These are phyloP conservation scores for Schizophyllum amplum DNA, from an alignment of 1,284 basidiomycete genomes.

Conservation along the genomic window DNA sequence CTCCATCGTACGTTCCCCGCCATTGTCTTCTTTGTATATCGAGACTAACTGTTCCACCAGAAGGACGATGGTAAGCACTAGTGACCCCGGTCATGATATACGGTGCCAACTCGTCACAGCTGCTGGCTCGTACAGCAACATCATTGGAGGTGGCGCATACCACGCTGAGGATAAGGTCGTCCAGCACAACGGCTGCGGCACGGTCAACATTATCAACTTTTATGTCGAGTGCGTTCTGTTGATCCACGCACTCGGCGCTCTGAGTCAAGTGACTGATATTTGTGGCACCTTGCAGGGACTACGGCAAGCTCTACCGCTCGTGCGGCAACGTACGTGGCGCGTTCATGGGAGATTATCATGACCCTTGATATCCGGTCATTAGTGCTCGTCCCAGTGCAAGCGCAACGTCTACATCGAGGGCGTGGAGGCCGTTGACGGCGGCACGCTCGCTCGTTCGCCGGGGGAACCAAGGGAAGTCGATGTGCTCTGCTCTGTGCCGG, in stretches of 20 bases:
- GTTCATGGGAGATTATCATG: not conserved
- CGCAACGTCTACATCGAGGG: not conserved
- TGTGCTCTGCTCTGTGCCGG: no score
- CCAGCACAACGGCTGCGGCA: slow-evolving; percentile 14
- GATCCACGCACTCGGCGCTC: no score
- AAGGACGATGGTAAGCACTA: not conserved
- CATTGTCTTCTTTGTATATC: not conserved
- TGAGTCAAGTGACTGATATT: no score
- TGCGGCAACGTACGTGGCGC: slow-evolving; percentile 7
- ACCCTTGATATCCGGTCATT: not conserved
- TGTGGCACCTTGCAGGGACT: slow-evolving; percentile 1
- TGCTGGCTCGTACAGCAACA: not conserved
- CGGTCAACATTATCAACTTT: slow-evolving; percentile 11
- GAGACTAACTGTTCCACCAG: not conserved
- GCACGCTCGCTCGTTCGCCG: not conserved
- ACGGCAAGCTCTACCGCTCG: slow-evolving; percentile 13
- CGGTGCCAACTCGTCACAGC: not conserved
- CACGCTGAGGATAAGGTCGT: slow-evolving; percentile 13
- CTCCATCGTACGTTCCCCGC: not conserved
- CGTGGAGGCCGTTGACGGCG: not conserved
- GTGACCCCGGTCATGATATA: not conserved
- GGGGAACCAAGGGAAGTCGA: no score
- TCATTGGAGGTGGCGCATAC: slow-evolving; percentile 5
- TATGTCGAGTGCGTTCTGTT: slow-evolving; percentile 6
- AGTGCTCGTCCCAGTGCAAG: not conserved